Evolutionary conservation across 2,329 filamentous ascomycete species (phyloP), one percentile per base, ranked within the genome.

Genomic region (Rugonectria rugulosa): DNA sequence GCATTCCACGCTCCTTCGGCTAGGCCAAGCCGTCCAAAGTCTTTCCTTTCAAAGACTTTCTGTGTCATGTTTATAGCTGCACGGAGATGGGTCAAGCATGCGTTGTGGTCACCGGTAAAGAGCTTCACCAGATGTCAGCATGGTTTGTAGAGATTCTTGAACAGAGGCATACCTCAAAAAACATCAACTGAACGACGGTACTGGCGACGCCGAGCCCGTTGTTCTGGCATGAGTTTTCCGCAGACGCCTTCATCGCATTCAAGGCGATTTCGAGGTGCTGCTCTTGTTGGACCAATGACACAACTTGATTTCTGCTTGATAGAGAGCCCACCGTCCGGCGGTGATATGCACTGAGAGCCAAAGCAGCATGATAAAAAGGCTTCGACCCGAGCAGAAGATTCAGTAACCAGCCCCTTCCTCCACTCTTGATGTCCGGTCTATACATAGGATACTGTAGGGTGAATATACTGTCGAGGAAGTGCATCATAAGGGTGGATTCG

Each of bases 401-500:
- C 6, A 54, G 44, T 6, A 54, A 23, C 44, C 51, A 54, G 31
- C 44, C 51, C 31, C 51, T 26, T 11, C 51, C 51, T 24, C 44
- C 51, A 3, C 31, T 19, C 5, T 21, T 17, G n/a, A 44, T 32
- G 8, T 15, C 29, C 7, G 44, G 21, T 3, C 38, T 20, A 36
- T 54, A 54, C 6, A 49, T 24, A 9, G 51, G 51, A 21, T 37
- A 48, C 44, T 54, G 37, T 4, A 43, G 20, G 10, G 44, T 43
- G 11, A 54, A 54, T 5, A 54, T 37, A 12, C 34, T 32, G 23
- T 54, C 51, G 9, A 54, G 37, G 26, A 48, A 54, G 12, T 54
- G 51, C 51, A 54, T 54, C 44, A 54, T 19, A 3, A 54, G 38
- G 14, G 29, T 5, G 9, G 34, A 43, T 9, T 46, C 42, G 14